phyloP scores from a whole-genome alignment of 208 protist species.

The Trypanosoma vivax region DNA sequence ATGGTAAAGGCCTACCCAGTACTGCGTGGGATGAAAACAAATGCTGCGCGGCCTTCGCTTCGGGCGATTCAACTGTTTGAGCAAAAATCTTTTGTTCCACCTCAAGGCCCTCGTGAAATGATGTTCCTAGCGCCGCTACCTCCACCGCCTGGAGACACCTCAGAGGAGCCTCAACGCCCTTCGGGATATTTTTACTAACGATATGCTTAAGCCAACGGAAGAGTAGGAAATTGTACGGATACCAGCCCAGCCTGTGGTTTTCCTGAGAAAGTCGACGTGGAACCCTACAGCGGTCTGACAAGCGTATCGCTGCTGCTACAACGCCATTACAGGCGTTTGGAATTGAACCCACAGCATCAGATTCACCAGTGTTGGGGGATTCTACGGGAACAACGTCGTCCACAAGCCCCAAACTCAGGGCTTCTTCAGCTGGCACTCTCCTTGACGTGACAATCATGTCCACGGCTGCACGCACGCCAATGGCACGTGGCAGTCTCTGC shows the following conservation, averaged over 20 bases:
- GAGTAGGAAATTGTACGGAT: slow-evolving; percentile 23
- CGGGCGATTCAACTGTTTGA: slow-evolving; percentile 21
- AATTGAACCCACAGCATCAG: not conserved
- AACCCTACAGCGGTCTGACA: slow-evolving; percentile 6
- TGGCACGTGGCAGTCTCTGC: slow-evolving; percentile 57
- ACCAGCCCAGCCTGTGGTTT: slow-evolving; percentile 10
- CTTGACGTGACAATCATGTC: slow-evolving; percentile 24
- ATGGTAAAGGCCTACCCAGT: slow-evolving; percentile 8
- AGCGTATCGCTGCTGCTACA: slow-evolving; percentile 1
- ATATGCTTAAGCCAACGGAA: slow-evolving; percentile 39
- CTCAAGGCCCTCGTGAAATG: slow-evolving; percentile 28
- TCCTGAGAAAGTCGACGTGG: slow-evolving; percentile 19
- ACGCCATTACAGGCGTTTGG: not conserved
- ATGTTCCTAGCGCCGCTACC: slow-evolving; percentile 17
- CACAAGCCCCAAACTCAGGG: slow-evolving; percentile 49
- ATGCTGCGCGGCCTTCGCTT: slow-evolving; percentile 64
- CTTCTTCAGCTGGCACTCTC: slow-evolving; percentile 38
- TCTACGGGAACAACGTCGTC: slow-evolving; percentile 33
- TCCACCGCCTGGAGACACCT: slow-evolving; percentile 37
- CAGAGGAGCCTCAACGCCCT: slow-evolving; percentile 33
- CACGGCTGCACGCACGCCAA: slow-evolving; percentile 50
- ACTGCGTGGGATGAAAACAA: slow-evolving; percentile 46
- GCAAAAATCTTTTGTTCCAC: slow-evolving; percentile 49
- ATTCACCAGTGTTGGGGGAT: slow-evolving; percentile 5
- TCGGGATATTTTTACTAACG: slow-evolving; percentile 30